A percentile compares a stretch with the other conserved stretches of the same genome.
Evolutionary conservation across 2,329 filamentous ascomycete species (phyloP).

Genomic region (Huntiella abstrusa): DNA sequence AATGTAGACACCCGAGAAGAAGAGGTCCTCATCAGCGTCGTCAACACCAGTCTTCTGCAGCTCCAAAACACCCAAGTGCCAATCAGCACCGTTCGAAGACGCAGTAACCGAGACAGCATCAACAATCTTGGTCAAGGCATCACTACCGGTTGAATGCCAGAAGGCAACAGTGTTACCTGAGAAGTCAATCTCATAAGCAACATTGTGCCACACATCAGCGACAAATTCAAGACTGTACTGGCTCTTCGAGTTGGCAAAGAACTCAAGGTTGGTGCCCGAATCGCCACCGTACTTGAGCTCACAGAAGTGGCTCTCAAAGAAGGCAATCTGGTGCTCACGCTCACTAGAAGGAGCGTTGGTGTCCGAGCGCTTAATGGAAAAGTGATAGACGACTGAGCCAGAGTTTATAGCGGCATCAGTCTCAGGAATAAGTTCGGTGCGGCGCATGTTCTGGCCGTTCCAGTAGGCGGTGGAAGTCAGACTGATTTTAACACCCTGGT

Average conservation of each 20-base stretch:
- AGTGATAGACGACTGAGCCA: constrained; percentile 56
- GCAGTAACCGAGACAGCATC: constrained; percentile 40
- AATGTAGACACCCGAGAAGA: constrained; percentile 53
- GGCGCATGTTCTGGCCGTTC: constrained; percentile 54
- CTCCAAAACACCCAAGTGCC: constrained; percentile 53
- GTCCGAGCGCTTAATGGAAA: constrained; percentile 40
- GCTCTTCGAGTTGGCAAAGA: constrained; percentile 40
- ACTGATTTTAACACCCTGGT: constrained; percentile 49
- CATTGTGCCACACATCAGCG: constrained; percentile 53
- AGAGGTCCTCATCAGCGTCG: constrained; percentile 44
- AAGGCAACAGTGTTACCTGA: constrained; percentile 40
- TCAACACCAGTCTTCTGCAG: constrained; percentile 37
- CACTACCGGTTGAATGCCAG: constrained; percentile 48
- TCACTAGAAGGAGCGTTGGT: constrained; percentile 40
- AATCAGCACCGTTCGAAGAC: constrained; percentile 49
- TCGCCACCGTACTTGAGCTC: constrained; percentile 54
- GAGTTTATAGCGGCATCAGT: constrained; percentile 43
- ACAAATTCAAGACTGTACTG: constrained; percentile 45
- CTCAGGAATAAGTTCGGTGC: constrained; percentile 56
- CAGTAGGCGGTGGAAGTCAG: constrained; percentile 46
- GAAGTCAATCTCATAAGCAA: constrained; percentile 57
- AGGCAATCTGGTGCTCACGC: constrained; percentile 47
- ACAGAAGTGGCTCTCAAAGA: constrained; percentile 54
- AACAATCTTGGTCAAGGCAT: constrained; percentile 37
- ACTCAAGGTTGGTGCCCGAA: constrained; percentile 36